Conservation (phyloP, 176 grass and related monocot species). For the Canna indica region DNA sequence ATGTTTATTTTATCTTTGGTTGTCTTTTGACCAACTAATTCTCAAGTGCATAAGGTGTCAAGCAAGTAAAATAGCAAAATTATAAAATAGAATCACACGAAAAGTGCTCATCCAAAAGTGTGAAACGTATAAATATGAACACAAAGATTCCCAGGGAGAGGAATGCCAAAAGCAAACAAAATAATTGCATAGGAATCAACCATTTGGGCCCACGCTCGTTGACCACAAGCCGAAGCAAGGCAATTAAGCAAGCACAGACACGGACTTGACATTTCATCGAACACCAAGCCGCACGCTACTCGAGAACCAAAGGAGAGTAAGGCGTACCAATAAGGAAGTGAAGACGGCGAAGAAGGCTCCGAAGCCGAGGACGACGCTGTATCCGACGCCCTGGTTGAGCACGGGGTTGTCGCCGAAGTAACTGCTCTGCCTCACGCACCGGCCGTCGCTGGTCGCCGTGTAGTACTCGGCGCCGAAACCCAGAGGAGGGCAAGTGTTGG, state of each 20-base stretch:
- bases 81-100: too few relatives aligned
- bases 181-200: background rate
- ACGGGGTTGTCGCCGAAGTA: constrained; percentile 48
- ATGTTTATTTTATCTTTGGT: too few relatives aligned
- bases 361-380: constrained; percentile 68
- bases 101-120: too few relatives aligned
- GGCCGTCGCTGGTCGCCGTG: constrained; percentile 37
- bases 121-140: too few relatives aligned
- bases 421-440: constrained; percentile 44
- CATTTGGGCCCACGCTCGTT: background rate
- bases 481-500: constrained; percentile 35
- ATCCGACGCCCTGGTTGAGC: constrained; percentile 56
- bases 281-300: too few relatives aligned
- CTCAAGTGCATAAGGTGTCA: too few relatives aligned
- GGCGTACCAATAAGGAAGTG: constrained; percentile 41
- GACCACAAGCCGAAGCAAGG: background rate
- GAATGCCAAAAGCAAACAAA: background rate
- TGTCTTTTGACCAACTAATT: too few relatives aligned
- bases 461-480: constrained; percentile 54
- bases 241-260: background rate
- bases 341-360: constrained; percentile 69
- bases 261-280: background rate
- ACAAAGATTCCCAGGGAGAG: too few relatives aligned
- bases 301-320: too few relatives aligned
- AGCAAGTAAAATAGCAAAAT: too few relatives aligned